Evolutionary conservation across 73 alveolate genomes (phyloP).

Genomic region (Stentor coeruleus): DNA sequence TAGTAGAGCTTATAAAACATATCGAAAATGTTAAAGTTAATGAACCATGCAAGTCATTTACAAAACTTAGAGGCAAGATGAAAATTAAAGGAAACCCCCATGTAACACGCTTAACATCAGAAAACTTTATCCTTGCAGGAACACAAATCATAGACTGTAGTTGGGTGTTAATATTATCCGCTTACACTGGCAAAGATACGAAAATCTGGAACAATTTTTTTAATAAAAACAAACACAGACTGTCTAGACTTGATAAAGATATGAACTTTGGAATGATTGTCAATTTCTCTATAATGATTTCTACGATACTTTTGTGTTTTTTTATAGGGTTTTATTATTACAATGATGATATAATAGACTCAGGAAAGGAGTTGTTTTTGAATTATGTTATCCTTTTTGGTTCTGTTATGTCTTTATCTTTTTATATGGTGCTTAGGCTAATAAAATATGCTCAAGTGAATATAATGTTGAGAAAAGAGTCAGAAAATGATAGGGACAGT

Average conservation of each 20-base stretch:
- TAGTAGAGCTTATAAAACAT: background rate
- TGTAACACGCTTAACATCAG: background rate
- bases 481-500: too few relatives aligned
- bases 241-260: background rate
- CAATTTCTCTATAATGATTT: background rate
- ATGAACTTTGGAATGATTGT: background rate
- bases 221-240: background rate
- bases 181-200: background rate
- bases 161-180: background rate
- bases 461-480: background rate
- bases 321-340: background rate
- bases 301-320: background rate
- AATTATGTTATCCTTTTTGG: background rate
- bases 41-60: background rate
- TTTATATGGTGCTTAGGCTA: background rate
- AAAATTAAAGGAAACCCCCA: background rate
- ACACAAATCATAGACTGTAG: background rate
- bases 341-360: background rate
- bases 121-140: background rate
- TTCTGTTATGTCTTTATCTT: background rate
- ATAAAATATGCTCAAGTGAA: background rate
- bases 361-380: background rate
- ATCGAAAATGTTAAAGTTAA: background rate
- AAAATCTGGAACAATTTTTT: background rate
- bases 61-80: background rate